Conservation (phyloP, 2,329 filamentous ascomycete genomes). For the Cladosporium sp. region DNA sequence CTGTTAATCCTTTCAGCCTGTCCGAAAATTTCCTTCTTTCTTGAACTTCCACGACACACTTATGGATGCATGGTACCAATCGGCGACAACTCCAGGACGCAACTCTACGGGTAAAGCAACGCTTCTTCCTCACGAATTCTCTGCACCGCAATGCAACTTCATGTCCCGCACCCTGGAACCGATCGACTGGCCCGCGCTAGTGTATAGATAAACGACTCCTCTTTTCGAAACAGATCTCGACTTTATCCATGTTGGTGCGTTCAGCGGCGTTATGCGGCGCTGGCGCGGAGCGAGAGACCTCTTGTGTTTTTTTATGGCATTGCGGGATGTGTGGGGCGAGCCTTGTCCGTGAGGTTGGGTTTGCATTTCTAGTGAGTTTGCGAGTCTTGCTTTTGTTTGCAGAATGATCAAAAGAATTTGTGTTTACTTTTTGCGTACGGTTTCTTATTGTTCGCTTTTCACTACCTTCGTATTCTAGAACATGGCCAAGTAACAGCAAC, state of each 20-base stretch:
- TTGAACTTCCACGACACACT: slow-evolving; percentile 7
- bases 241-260: not conserved
- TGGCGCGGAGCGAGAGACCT: not conserved
- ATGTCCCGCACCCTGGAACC: not conserved
- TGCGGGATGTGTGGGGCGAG: slow-evolving; percentile 9
- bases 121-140: no score
- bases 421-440: slow-evolving; percentile 4
- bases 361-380: slow-evolving; percentile 13
- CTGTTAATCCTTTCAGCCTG: slow-evolving; percentile 1
- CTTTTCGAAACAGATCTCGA: not conserved
- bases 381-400: slow-evolving; percentile 12
- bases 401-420: slow-evolving; percentile 13
- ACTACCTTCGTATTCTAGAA: no score
- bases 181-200: not conserved
- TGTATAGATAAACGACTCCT: slow-evolving; percentile 13
- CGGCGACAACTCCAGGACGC: not conserved
- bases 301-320: slow-evolving; percentile 7
- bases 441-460: not conserved
- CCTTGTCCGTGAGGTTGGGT: slow-evolving; percentile 7
- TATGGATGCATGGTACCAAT: slow-evolving; percentile 11
- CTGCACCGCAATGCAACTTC: not conserved
- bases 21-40: slow-evolving; percentile 7
- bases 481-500: no score
- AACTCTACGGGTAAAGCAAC: not conserved
- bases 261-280: slow-evolving; percentile 10